These are phyloP conservation scores for Colletotrichum lindemuthianum DNA, from an alignment of 2,329 filamentous ascomycete species.

Conservation along the genomic window DNA sequence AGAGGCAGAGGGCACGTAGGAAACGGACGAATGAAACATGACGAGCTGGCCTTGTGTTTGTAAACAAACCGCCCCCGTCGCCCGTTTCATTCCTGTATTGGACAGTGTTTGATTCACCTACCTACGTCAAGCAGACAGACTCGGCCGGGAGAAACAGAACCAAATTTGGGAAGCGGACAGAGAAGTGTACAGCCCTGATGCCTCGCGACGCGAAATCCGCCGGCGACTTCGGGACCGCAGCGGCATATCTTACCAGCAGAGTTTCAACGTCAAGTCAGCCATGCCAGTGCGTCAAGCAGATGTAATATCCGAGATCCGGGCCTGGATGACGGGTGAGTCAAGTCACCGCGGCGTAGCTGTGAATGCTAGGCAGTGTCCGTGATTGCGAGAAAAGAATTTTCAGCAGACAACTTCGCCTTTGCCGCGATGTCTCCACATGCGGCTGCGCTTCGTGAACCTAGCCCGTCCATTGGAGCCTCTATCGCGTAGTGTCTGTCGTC, in stretches of 20 bases:
- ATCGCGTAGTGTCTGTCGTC: not conserved
- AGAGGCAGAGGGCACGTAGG: not conserved
- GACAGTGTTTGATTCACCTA: not conserved
- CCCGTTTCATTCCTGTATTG: constrained; percentile 1
- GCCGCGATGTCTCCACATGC: not conserved
- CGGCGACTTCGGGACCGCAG: constrained; percentile 15
- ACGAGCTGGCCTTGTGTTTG: constrained; percentile 1
- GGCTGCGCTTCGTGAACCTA: not conserved
- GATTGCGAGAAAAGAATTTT: not conserved
- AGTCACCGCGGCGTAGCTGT: not conserved
- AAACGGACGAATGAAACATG: constrained; percentile 21
- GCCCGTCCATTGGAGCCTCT: not conserved
- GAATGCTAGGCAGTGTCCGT: constrained; percentile 2
- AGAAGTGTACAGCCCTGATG: constrained; percentile 23
- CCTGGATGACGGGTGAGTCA: not conserved
- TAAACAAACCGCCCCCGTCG: not conserved
- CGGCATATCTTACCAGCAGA: constrained; percentile 18
- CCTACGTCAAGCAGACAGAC: not conserved
- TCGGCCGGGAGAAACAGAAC: not conserved
- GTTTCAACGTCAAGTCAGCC: constrained; percentile 22
- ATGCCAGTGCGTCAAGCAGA: constrained; percentile 6
- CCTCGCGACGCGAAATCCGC: constrained; percentile 28
- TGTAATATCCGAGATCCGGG: constrained; percentile 4
- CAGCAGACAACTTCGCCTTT: not conserved
- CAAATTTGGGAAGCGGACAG: not conserved